phyloP scores from a whole-genome alignment of 148 eudicot species.

The Nepenthes mirabilis region DNA sequence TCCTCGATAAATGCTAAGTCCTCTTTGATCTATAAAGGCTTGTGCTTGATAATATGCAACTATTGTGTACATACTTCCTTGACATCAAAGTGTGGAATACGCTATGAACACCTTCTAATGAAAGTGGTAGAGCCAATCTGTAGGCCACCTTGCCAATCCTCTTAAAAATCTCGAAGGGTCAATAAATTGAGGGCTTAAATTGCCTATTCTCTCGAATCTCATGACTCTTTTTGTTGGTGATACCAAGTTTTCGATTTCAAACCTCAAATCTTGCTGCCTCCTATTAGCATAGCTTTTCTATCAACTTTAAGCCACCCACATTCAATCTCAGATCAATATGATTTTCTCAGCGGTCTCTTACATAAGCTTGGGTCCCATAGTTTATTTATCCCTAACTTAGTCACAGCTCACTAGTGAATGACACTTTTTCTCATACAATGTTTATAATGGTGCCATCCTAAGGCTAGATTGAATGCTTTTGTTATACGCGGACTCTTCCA shows the following conservation, averaged over 20 bases:
- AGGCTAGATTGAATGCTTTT: neutral
- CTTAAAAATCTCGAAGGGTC: neutral
- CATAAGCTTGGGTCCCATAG: neutral
- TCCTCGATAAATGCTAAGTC: too few species aligned
- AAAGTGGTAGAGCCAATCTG: too few species aligned
- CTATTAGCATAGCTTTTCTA: neutral
- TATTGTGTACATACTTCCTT: too few species aligned
- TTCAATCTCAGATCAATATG: neutral
- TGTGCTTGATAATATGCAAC: too few species aligned
- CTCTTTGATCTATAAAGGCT: too few species aligned
- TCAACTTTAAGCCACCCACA: neutral
- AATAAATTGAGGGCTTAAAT: neutral
- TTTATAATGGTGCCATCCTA: neutral
- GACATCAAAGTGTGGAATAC: too few species aligned
- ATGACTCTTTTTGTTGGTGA: neutral
- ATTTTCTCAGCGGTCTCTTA: neutral
- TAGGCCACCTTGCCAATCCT: too few species aligned
- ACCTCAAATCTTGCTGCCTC: neutral
- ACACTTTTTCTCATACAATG: neutral
- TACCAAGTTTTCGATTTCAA: neutral
- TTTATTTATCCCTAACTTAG: neutral
- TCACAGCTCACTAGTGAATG: neutral
- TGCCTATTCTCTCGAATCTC: neutral
- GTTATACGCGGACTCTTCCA: neutral
- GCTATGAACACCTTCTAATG: too few species aligned